phyloP scores from a whole-genome alignment of 129 eudicot species.

The Logfia minima region DNA sequence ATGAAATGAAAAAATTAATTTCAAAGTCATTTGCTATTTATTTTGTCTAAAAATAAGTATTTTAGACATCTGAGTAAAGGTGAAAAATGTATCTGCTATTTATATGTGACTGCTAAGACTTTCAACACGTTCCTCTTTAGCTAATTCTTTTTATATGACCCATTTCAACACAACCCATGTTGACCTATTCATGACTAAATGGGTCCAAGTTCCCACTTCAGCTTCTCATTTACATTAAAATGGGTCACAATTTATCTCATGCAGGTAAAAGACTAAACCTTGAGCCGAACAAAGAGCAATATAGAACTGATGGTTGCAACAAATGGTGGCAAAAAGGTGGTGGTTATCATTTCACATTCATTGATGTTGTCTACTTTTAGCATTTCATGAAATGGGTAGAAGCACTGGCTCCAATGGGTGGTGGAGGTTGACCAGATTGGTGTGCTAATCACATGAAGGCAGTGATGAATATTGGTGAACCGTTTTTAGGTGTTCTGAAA shows the following conservation, averaged over 20 bases:
- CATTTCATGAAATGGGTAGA: constrained; percentile 9
- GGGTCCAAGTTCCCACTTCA: too few relatives aligned
- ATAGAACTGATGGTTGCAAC: constrained; percentile 80
- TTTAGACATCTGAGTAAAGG: too few relatives aligned
- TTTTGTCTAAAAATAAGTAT: too few relatives aligned
- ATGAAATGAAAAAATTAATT: too few relatives aligned
- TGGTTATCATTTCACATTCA: constrained; percentile 31
- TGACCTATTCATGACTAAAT: too few relatives aligned
- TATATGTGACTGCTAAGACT: too few relatives aligned
- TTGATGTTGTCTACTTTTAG: constrained; percentile 1
- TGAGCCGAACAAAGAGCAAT: constrained; percentile 73
- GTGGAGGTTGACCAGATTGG: background rate
- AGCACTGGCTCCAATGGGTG: background rate
- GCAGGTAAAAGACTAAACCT: constrained; percentile 68
- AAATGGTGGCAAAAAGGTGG: constrained; percentile 66
- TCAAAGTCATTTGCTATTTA: too few relatives aligned
- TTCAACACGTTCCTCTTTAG: too few relatives aligned
- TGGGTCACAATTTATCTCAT: background rate
- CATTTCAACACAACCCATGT: too few relatives aligned
- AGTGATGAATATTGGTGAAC: background rate
- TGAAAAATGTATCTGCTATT: too few relatives aligned
- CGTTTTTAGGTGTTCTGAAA: too few relatives aligned
- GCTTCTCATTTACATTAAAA: background rate
- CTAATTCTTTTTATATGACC: too few relatives aligned
- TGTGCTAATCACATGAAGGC: background rate